Base-by-base conservation (phyloP, 768 basidiomycete species). In the Sistotremastrum niveocremeum region DNA sequence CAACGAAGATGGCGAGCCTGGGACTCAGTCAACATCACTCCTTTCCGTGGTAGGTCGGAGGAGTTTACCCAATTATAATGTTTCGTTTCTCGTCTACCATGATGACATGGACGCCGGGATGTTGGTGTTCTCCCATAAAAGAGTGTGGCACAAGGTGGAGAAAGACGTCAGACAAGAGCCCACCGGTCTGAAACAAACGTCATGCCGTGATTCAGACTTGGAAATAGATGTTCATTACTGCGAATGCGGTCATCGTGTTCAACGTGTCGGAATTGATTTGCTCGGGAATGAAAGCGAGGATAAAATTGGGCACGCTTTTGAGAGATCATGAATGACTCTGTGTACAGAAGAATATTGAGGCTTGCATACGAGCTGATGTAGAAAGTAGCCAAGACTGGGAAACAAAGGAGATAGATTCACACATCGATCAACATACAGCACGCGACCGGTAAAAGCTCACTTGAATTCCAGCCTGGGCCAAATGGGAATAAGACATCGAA, bases 241-340 rank as follows among this genome's bases (percentile, higher is more conserved):
- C 89, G 60, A 91, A 91, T 5, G 89, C 85, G 34, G 88, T 91
- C 88, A 91, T 91, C 8, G 85, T 89, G 56, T 91, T 91, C 48
- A 93, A 72, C 39, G 87, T 89, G 60, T 86, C 71, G 10, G 73
- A 71, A 62, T 82, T 79, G 57, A 94, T 88, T 60, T 89, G 71
- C 45, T 84, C 83, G 31, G 90, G 90, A 54, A 94, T 93, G 60
- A 93, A 90, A 4, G 86, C 85, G 44, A 95, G 81, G 51, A 95
- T 89, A 55, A 95, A 86, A 65, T 95, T 95, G 42, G 90, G 90
- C 47, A 93, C 77, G 35, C 88, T 91, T 58, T 50, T 47, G 50
- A 45, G 11, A 47, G 42, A 48, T 32, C 40, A 48, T 51, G 51
- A 52, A 60, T 41, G 8, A 38, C 38, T 5, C n/a, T 38, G 34